These are phyloP conservation scores for Toxoplasma gondii DNA, from an alignment of 169 alveolate genomes.

Conservation along the genomic window DNA sequence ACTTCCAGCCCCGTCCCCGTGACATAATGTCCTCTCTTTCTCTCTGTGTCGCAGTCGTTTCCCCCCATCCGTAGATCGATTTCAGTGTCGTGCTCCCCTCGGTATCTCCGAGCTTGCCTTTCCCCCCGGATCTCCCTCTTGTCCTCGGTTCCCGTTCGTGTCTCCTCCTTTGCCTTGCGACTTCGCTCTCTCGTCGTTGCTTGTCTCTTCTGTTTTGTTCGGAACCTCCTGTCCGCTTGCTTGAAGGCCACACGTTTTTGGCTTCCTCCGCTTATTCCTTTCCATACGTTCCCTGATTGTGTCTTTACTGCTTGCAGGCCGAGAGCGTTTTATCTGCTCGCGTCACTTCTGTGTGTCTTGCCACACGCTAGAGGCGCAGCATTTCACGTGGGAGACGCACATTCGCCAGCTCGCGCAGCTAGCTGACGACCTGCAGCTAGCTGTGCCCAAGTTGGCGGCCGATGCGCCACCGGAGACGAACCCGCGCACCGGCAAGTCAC, in stretches of 20 bases:
- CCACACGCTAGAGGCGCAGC: conserved; percentile 31
- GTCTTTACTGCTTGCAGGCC: not conserved
- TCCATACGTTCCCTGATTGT: too few species aligned
- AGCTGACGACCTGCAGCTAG: conserved; percentile 19
- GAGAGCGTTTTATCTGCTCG: conserved; percentile 34
- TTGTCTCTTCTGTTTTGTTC: too few species aligned
- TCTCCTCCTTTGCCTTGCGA: not conserved
- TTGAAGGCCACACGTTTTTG: too few species aligned
- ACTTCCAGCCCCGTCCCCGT: too few species aligned
- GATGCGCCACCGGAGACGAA: not conserved
- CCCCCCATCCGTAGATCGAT: not conserved
- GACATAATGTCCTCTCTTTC: not conserved
- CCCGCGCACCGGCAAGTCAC: not conserved
- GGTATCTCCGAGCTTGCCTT: not conserved
- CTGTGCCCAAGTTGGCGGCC: not conserved
- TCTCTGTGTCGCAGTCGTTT: not conserved
- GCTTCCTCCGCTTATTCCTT: too few species aligned
- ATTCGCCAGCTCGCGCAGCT: conserved; percentile 27
- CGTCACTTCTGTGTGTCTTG: conserved; percentile 23
- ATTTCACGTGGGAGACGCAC: conserved; percentile 31
- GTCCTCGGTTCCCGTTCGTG: not conserved
- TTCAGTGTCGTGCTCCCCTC: too few species aligned
- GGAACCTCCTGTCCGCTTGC: not conserved
- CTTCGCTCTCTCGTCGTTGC: not conserved
- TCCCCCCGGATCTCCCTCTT: not conserved